Base-by-base conservation (phyloP, 225 moss, liverwort and hornwort species). In the Thuidium tamariscinum region DNA sequence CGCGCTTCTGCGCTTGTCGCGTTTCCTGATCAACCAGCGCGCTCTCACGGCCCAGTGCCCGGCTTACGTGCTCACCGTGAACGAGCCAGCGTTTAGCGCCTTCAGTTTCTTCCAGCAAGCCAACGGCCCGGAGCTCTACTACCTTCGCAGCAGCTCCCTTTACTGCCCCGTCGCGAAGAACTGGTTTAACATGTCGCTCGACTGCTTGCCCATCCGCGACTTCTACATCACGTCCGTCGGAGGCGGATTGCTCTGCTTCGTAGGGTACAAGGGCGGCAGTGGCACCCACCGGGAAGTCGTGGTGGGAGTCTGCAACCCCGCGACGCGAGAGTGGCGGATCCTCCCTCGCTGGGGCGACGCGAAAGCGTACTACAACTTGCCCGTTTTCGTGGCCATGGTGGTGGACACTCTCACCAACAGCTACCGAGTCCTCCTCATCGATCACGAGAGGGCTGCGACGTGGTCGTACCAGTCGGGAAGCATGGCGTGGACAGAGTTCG, bases 321-420 rank as follows among this genome's bases (percentile, higher is more conserved):
- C 91, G 25, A 91, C 87, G 10, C 65, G 87, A 25, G 13, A 79
- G 11, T 91, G 89, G 85, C 83, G 84, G 5, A 42, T 82, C 49
- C 85, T 91, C 1, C 91, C 91, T 5, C 52, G 25, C 26, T 83
- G 91, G 89, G 71, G 70, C 9, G 61, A 51, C 27, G 25, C 60
- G 5, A 62, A 69, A 22, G 44, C 22, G 6, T 48, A 52, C 23
- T 27, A 81, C 49, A 78, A 87, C 56, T 73, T 91, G 56, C 91
- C 91, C 6, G 77, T n/a, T 30, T 91, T 91, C 74, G 91, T 91
- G 75, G 89, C 91, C 57, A 89, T 91, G 82, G 77, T 91, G 82
- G 87, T 85, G 68, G 85, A 91, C 25, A 64, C 74, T 25, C 6
- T 52, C 77, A 49, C 29, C 17, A 15, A 57, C 8, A 13, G 65